Conservation (phyloP, 345 rosid species). For the Pugionium dolabratum region DNA sequence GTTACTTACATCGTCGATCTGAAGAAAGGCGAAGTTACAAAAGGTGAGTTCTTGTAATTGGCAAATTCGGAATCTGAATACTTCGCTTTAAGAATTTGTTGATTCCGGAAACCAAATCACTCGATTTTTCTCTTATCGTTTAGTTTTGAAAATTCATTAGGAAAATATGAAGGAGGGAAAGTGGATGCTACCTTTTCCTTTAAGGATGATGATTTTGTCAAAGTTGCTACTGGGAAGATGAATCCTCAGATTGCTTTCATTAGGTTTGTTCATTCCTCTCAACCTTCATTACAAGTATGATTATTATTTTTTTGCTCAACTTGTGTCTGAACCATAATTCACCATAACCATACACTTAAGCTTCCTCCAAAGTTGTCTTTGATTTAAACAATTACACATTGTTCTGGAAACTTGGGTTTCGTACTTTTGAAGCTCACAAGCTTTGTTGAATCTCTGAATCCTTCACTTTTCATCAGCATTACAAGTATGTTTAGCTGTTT, state of each 20-base stretch:
- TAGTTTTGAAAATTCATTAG: slow-evolving; percentile 37
- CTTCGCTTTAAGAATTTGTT: too few relatives aligned
- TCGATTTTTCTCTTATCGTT: background rate
- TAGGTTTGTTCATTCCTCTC: slow-evolving; percentile 50
- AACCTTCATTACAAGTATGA: background rate
- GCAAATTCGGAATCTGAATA: background rate
- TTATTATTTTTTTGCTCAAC: too few relatives aligned
- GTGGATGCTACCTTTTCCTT: slow-evolving; percentile 85
- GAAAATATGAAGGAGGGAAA: slow-evolving; percentile 81
- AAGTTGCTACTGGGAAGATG: slow-evolving; percentile 89
- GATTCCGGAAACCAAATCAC: background rate
- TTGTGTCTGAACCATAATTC: slow-evolving; percentile 8
- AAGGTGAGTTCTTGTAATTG: slow-evolving; percentile 52
- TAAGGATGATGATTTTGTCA: slow-evolving; percentile 88
- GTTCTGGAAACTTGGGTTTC: too few relatives aligned
- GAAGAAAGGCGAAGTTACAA: slow-evolving; percentile 83
- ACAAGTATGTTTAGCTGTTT: too few relatives aligned
- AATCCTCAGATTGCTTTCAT: slow-evolving; percentile 95
- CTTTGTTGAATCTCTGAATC: too few relatives aligned
- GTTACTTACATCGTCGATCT: slow-evolving; percentile 75
- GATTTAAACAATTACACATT: background rate
- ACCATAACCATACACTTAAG: background rate
- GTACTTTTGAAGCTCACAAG: too few relatives aligned
- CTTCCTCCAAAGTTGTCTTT: slow-evolving; percentile 5
- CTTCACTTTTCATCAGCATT: too few relatives aligned